Evolutionary conservation across 116 monocot genomes (phyloP).

Genomic region (Trichopus zeylanicus): DNA sequence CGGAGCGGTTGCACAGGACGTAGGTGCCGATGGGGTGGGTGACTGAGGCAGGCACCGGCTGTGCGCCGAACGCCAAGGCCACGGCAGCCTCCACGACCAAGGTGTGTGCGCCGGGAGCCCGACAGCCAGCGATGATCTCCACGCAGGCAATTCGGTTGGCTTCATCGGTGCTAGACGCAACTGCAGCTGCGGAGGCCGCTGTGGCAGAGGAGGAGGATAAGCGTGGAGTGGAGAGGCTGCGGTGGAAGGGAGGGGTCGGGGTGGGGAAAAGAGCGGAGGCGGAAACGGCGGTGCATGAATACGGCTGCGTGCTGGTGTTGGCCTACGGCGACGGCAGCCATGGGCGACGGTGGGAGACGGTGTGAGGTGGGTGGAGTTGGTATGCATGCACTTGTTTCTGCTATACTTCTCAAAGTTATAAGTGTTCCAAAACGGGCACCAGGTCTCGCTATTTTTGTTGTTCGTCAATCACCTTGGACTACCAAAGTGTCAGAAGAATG

Average conservation of each 20-base stretch:
- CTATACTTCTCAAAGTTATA: too few species aligned
- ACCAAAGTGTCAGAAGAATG: too few species aligned
- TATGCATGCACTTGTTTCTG: constrained; percentile 30
- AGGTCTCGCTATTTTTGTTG: neutral
- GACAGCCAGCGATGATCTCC: constrained; percentile 32
- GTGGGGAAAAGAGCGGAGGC: constrained; percentile 56
- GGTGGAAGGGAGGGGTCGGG: constrained; percentile 38
- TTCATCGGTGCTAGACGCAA: neutral
- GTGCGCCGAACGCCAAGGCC: constrained; percentile 43
- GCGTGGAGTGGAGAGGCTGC: constrained; percentile 81
- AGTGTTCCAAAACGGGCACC: neutral
- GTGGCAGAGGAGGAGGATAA: constrained; percentile 19
- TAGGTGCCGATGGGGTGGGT: constrained; percentile 42
- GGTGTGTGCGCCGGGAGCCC: constrained; percentile 25
- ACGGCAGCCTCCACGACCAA: constrained; percentile 65
- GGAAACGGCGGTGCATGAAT: constrained; percentile 27
- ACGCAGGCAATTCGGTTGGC: constrained; percentile 12
- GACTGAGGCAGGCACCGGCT: constrained; percentile 23
- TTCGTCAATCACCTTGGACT: too few species aligned
- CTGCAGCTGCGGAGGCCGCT: too few species aligned
- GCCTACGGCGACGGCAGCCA: constrained; percentile 50
- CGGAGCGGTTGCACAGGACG: constrained; percentile 37
- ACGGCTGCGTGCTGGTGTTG: constrained; percentile 25
- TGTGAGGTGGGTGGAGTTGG: constrained; percentile 9
- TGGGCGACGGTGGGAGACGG: constrained; percentile 12